Evolutionary conservation across 2,329 filamentous ascomycete genomes (phyloP).

Genomic region (Hypomyces perniciosus): DNA sequence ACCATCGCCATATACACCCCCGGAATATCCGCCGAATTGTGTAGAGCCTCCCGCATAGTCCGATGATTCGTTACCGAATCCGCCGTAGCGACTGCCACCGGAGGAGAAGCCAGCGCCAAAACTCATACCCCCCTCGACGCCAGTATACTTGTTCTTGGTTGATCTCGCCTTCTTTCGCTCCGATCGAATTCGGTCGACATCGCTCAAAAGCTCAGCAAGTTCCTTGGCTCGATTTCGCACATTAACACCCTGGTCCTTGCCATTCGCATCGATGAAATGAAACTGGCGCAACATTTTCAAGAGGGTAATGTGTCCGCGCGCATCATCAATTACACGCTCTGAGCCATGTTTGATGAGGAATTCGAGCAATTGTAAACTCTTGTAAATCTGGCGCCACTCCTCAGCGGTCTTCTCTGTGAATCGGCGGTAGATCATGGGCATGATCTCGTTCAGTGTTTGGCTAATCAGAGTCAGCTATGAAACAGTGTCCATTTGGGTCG

Average conservation of each 20-base stretch:
- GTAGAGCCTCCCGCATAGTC: slow-evolving; percentile 54
- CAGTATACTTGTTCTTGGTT: slow-evolving; percentile 91
- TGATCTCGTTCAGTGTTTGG: slow-evolving; percentile 93
- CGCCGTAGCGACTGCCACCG: slow-evolving; percentile 64
- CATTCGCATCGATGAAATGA: slow-evolving; percentile 92
- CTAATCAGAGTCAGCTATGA: slow-evolving; percentile 3
- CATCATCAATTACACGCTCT: slow-evolving; percentile 94
- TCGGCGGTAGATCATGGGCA: slow-evolving; percentile 99
- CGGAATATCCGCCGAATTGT: slow-evolving; percentile 56
- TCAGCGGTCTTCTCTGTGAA: slow-evolving; percentile 98
- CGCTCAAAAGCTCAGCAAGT: slow-evolving; percentile 83
- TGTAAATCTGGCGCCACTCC: slow-evolving; percentile 99
- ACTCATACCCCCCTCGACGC: slow-evolving; percentile 75
- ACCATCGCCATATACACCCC: slow-evolving; percentile 87
- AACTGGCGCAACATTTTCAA: slow-evolving; percentile 98
- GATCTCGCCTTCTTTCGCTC: slow-evolving; percentile 84
- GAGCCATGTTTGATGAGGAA: slow-evolving; percentile 98
- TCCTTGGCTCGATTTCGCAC: slow-evolving; percentile 96
- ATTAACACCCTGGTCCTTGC: slow-evolving; percentile 97
- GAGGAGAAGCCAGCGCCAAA: slow-evolving; percentile 52
- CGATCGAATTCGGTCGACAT: slow-evolving; percentile 79
- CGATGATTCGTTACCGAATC: slow-evolving; percentile 83
- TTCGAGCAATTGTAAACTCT: slow-evolving; percentile 91
- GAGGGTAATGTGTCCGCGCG: slow-evolving; percentile 86
- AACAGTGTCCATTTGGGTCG: not conserved